Conservation (phyloP, 441 rosid genomes). For the Gossypium aridum region DNA sequence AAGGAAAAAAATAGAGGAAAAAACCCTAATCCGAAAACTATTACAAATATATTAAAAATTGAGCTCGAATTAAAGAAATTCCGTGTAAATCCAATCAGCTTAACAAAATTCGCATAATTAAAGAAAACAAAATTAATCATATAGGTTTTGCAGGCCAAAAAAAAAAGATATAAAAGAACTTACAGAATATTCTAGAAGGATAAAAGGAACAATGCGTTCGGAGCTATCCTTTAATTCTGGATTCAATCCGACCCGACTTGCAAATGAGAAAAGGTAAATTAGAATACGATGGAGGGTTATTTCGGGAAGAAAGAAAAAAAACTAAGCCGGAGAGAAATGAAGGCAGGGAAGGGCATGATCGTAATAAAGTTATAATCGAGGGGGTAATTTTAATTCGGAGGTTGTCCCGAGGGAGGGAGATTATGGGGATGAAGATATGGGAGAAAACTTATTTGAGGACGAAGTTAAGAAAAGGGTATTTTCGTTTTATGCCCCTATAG, state of each 20-base stretch:
- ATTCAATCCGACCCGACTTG: slow-evolving; percentile 2
- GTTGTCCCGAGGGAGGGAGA: not conserved
- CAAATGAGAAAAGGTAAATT: slow-evolving; percentile 3
- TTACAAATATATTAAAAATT: not conserved
- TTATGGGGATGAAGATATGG: not conserved
- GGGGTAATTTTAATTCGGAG: slow-evolving; percentile 12
- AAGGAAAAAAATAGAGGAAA: not conserved
- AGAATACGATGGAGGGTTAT: slow-evolving; percentile 26
- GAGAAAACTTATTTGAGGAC: slow-evolving; percentile 18
- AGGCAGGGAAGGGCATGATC: slow-evolving; percentile 30
- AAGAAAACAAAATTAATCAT: not conserved
- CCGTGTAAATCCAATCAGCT: not conserved
- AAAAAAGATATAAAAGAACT: slow-evolving; percentile 8
- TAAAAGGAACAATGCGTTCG: slow-evolving; percentile 3
- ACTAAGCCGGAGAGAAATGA: not conserved
- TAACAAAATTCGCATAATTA: not conserved
- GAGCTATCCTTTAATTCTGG: slow-evolving; percentile 16
- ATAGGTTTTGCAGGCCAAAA: slow-evolving; percentile 1
- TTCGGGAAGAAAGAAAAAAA: slow-evolving; percentile 6
- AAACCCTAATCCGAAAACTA: not conserved
- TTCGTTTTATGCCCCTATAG: not conserved
- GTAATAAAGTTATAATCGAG: slow-evolving; percentile 20
- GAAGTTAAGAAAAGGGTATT: slow-evolving; percentile 10
- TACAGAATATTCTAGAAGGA: slow-evolving; percentile 26
- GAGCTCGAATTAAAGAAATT: not conserved